Base-by-base conservation (phyloP, 2,329 filamentous ascomycete species). In the Lecanosticta acicola region DNA sequence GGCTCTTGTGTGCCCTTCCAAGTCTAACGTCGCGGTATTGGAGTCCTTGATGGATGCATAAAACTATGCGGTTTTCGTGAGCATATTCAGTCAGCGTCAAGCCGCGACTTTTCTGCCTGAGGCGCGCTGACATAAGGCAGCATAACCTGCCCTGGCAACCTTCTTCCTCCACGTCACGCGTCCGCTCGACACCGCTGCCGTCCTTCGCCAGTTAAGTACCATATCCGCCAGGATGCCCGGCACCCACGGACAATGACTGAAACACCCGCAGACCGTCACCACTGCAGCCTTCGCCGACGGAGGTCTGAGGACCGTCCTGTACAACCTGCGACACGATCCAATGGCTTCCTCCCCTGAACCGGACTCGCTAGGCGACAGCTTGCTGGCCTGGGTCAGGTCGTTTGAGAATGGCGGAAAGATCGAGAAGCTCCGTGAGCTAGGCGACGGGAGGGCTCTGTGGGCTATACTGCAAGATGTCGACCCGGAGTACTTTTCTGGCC, bases 361-460 rank as follows among this genome's bases (percentile, higher is more conserved):
- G 18, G 56, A 55, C 37, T 50, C 54, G 33, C 59, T 65, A 13
- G 55, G 51, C 26, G 48, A 55, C 11, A 61, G 58, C 51, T 51
- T 66, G 32, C 51, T 65, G 39, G 51, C 59, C 44, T 66, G 61
- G 71, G 67, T 74, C 21, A 68, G 69, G 46, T 70, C 70, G 1
- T 74, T 74, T 55, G 64, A 71, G 20, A 57, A 68, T 34, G 18
- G 18, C 16, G 57, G 63, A 45, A 51, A 52, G 26, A 63, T 70
- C 26, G 63, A 61, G 14, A 53, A 62, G 32, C 70, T 70, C 63
- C 64, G 56, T 44, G 68, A 71, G 44, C 64, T 76, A 48, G 68
- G 68, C 47, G 71, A 74, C 56, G 73, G 72, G 48, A 65, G 66
- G 48, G 58, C 68, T 16, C 64, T 76, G 13, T 75, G 73, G 73